phyloP scores from a whole-genome alignment of 106 monocot genomes.

The Posidonia australis region DNA sequence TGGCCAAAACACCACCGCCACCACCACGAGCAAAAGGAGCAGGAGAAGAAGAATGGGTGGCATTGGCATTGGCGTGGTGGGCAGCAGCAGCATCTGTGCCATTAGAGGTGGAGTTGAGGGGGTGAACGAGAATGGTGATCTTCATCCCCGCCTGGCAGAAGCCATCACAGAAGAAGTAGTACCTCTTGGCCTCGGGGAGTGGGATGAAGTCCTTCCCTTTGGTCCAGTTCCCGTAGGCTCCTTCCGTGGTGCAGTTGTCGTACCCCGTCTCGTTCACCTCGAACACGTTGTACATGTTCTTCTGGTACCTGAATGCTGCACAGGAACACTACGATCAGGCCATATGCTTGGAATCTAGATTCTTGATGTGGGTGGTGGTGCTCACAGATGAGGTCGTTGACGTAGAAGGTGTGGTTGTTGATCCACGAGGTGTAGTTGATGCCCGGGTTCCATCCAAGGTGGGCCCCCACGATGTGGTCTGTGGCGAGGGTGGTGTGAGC shows the following conservation, averaged over 20 bases:
- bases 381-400: slow-evolving; percentile 80
- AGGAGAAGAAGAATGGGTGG: too few species aligned
- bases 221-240: slow-evolving; percentile 77
- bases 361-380: not conserved
- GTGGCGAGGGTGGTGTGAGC: slow-evolving; percentile 27
- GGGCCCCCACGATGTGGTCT: slow-evolving; percentile 86
- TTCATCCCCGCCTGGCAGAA: slow-evolving; percentile 67
- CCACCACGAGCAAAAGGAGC: too few species aligned
- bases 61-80: not conserved
- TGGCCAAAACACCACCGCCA: too few species aligned
- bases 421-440: slow-evolving; percentile 75
- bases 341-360: not conserved
- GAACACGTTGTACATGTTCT: slow-evolving; percentile 80
- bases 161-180: slow-evolving; percentile 87
- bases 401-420: slow-evolving; percentile 88
- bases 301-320: slow-evolving; percentile 87
- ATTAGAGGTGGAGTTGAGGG: slow-evolving; percentile 9
- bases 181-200: slow-evolving; percentile 33
- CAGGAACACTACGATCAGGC: not conserved
- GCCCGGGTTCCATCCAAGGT: slow-evolving; percentile 87
- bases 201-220: slow-evolving; percentile 93
- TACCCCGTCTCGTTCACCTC: slow-evolving; percentile 94
- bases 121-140: slow-evolving; percentile 53
- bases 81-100: not conserved
- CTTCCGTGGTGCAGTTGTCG: slow-evolving; percentile 86